Evolutionary conservation across 1,284 basidiomycete genomes (phyloP).

Genomic region (Ceratobasidium sp.): DNA sequence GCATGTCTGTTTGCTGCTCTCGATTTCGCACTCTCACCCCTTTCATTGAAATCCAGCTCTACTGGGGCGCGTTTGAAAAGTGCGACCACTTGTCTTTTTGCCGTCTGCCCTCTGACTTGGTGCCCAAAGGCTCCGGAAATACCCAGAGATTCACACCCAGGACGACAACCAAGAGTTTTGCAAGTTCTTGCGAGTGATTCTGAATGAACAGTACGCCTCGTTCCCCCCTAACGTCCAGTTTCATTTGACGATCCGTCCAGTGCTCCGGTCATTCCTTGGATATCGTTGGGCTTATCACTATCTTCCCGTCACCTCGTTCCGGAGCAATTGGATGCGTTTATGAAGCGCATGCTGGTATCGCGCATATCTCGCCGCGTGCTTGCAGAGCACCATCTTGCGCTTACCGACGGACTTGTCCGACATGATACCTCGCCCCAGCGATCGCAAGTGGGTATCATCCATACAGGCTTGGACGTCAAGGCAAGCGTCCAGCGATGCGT

Average conservation of each 20-base stretch:
- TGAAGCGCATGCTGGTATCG: slow-evolving; percentile 90
- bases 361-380: slow-evolving; percentile 89
- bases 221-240: slow-evolving; percentile 45
- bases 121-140: slow-evolving; percentile 71
- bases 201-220: slow-evolving; percentile 77
- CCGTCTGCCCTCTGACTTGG: background rate
- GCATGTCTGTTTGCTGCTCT: slow-evolving; percentile 57
- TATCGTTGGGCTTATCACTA: slow-evolving; percentile 79
- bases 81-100: slow-evolving; percentile 50
- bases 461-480: slow-evolving; percentile 76
- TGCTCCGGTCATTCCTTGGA: slow-evolving; percentile 77
- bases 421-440: slow-evolving; percentile 49
- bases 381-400: slow-evolving; percentile 88
- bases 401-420: slow-evolving; percentile 69
- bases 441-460: slow-evolving; percentile 87
- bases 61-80: slow-evolving; percentile 86
- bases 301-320: slow-evolving; percentile 81
- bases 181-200: slow-evolving; percentile 68
- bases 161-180: slow-evolving; percentile 85
- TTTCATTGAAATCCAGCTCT: slow-evolving; percentile 62
- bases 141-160: slow-evolving; percentile 77
- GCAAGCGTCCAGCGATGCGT: slow-evolving; percentile 77
- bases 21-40: slow-evolving; percentile 9
- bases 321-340: slow-evolving; percentile 85
- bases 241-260: slow-evolving; percentile 55